Evolutionary conservation across 768 basidiomycete species (phyloP).

Genomic region (Rhizopogon vesiculosus): DNA sequence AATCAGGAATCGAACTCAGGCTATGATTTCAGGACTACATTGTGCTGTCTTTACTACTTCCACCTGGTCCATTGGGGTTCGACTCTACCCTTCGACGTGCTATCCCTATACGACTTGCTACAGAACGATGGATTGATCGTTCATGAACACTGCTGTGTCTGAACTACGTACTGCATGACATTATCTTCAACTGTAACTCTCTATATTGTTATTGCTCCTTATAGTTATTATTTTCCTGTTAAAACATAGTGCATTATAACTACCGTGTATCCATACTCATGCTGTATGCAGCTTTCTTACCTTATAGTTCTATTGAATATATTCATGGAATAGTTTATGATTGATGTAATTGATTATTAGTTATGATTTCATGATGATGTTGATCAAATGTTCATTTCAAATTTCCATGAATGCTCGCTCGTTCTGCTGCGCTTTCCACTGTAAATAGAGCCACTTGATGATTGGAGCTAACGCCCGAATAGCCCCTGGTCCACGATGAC

Average conservation of each 20-base stretch:
- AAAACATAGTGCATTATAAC: background rate
- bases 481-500: background rate
- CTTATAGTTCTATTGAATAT: background rate
- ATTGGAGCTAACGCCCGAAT: too few species aligned
- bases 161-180: background rate
- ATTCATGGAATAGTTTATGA: too few species aligned
- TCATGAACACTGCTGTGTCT: conserved; percentile 10
- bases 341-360: too few species aligned
- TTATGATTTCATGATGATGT: too few species aligned
- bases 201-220: background rate
- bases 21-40: conserved; percentile 50
- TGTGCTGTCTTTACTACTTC: conserved; percentile 40
- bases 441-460: too few species aligned
- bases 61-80: conserved; percentile 28
- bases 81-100: conserved; percentile 37
- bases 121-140: conserved; percentile 45
- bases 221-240: background rate
- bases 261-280: background rate
- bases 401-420: too few species aligned
- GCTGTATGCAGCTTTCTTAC: background rate
- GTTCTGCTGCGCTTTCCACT: too few species aligned
- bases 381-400: too few species aligned
- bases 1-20: background rate
- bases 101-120: conserved; percentile 59
- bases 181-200: background rate